Conservation (phyloP, 306 rosid genomes). For the Sechiopsis laciniata region DNA sequence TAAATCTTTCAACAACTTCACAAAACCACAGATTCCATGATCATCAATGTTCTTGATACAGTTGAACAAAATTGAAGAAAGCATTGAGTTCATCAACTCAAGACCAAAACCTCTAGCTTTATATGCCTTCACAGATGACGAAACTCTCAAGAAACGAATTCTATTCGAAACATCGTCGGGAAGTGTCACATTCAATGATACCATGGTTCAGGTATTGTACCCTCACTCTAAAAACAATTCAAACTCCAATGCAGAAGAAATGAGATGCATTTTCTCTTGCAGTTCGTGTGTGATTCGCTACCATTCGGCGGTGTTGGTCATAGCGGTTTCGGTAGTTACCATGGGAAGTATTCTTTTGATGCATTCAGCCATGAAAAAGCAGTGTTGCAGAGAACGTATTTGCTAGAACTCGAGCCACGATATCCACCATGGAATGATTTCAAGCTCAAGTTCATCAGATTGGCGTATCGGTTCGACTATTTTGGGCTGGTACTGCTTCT, state of each 20-base stretch:
- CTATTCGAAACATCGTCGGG: slow-evolving; percentile 80
- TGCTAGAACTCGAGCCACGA: slow-evolving; percentile 67
- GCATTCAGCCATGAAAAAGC: slow-evolving; percentile 90
- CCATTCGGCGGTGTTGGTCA: slow-evolving; percentile 59
- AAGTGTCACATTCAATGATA: slow-evolving; percentile 70
- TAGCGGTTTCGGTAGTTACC: slow-evolving; percentile 89
- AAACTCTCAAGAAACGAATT: slow-evolving; percentile 49
- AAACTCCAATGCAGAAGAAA: not conserved
- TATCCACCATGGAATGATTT: slow-evolving; percentile 78
- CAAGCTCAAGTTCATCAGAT: slow-evolving; percentile 60
- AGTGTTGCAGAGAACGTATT: slow-evolving; percentile 48
- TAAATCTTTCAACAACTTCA: not conserved
- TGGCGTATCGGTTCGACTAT: slow-evolving; percentile 61
- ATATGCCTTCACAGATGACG: slow-evolving; percentile 72
- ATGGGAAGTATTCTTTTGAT: slow-evolving; percentile 81
- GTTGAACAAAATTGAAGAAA: slow-evolving; percentile 63
- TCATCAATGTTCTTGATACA: slow-evolving; percentile 14
- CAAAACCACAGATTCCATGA: not conserved
- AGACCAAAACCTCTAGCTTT: slow-evolving; percentile 81
- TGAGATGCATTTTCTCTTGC: slow-evolving; percentile 26
- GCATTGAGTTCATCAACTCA: slow-evolving; percentile 61
- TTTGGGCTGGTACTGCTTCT: slow-evolving; percentile 42
- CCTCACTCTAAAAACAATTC: not conserved
- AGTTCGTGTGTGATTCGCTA: slow-evolving; percentile 46
- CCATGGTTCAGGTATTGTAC: slow-evolving; percentile 58